A percentile compares a stretch with the other conserved stretches of the same genome.
Evolutionary conservation across 2,329 filamentous ascomycete species (phyloP).

Genomic region (Alternaria longipes): DNA sequence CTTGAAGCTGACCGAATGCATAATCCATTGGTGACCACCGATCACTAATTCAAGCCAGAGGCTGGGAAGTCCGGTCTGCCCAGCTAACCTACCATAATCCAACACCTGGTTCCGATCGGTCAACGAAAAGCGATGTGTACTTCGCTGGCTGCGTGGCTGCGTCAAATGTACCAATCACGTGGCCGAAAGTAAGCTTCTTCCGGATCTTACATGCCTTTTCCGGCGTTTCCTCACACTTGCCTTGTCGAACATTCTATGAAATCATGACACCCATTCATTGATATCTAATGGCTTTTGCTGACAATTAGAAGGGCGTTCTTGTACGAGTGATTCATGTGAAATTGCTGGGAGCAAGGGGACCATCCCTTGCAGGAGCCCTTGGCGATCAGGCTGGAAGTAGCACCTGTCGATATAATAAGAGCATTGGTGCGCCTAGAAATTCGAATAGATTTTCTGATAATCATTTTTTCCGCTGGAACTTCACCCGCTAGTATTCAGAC

Average conservation of each 20-base stretch:
- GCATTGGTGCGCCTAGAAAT: rapidly evolving
- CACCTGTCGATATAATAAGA: not conserved
- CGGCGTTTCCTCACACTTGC: not conserved
- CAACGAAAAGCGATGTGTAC: not conserved
- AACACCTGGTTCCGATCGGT: not conserved
- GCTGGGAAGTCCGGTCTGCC: not conserved
- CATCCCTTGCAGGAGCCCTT: not conserved
- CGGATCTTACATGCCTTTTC: not conserved
- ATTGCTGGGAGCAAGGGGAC: not conserved
- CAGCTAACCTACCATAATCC: not conserved
- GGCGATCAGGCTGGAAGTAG: not conserved
- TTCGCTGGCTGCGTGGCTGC: not conserved
- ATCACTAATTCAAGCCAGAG: not conserved
- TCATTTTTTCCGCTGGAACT: not conserved
- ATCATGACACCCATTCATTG: not conserved
- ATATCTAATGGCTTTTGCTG: not conserved
- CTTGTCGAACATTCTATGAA: not conserved
- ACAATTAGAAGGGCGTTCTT: not conserved
- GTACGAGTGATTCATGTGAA: not conserved
- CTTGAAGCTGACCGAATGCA: not conserved
- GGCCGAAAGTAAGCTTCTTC: not conserved
- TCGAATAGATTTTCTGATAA: no score
- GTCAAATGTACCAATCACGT: not conserved
- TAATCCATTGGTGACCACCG: not conserved
- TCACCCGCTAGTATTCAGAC: no score